A percentile compares a stretch with the other conserved stretches of the same genome.
These are phyloP conservation scores for Jamesozyma lodderae DNA, from an alignment of 805 yeast genomes.

Conservation along the genomic window DNA sequence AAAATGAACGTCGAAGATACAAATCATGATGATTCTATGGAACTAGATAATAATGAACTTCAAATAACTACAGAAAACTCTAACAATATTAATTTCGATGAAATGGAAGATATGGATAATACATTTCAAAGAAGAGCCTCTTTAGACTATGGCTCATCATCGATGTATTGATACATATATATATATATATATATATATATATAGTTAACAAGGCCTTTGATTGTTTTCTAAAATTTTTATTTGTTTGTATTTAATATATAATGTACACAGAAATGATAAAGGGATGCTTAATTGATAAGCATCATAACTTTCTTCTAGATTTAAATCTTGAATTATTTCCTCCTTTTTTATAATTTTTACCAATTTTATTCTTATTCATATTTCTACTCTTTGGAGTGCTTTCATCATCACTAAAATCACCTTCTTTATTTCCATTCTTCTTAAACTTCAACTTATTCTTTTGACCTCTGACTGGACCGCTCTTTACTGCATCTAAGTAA, in stretches of 20 bases:
- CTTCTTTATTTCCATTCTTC: conserved; percentile 46
- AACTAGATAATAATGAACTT: conserved; percentile 5
- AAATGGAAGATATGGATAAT: conserved; percentile 27
- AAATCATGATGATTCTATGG: conserved; percentile 2
- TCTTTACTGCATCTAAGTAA: conserved; percentile 85
- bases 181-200: neutral
- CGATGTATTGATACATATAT: conserved; percentile 1
- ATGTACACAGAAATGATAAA: neutral
- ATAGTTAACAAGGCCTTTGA: neutral
- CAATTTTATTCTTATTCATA: conserved; percentile 18
- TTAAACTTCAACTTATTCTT: conserved; percentile 83
- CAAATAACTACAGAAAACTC: conserved; percentile 3
- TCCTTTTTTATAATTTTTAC: conserved; percentile 17
- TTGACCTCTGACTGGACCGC: conserved; percentile 92
- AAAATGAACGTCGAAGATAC: conserved; percentile 4
- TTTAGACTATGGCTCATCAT: conserved; percentile 16
- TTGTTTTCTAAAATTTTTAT: neutral
- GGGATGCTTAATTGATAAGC: neutral
- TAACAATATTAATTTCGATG: conserved; percentile 21
- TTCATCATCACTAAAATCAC: conserved; percentile 45
- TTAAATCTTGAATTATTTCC: conserved; percentile 20
- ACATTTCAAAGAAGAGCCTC: conserved; percentile 30
- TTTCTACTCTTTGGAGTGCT: conserved; percentile 22
- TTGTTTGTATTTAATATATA: neutral
- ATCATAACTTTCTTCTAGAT: conserved; percentile 21